phyloP scores from a whole-genome alignment of 164 flowering plant genomes.

The Aristolochia fimbriata region DNA sequence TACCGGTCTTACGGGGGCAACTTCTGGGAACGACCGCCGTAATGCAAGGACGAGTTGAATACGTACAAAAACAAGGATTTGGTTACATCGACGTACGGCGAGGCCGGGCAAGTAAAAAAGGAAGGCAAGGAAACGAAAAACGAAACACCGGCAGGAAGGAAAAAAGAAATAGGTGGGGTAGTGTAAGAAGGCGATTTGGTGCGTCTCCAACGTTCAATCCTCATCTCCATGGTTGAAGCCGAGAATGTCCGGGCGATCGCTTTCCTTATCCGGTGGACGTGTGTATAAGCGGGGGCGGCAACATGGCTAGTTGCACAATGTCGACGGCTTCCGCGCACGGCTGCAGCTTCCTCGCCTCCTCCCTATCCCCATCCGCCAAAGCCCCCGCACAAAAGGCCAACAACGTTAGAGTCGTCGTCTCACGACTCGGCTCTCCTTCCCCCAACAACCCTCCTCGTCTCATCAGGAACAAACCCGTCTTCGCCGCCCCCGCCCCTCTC shows the following conservation, averaged over 20 bases:
- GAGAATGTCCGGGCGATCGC: slow-evolving; percentile 3
- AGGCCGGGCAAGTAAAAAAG: too few species aligned
- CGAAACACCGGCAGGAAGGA: too few species aligned
- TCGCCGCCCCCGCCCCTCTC: slow-evolving; percentile 22
- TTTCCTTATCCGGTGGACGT: slow-evolving; percentile 5
- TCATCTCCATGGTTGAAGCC: slow-evolving; percentile 5
- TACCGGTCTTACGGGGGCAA: too few species aligned
- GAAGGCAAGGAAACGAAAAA: too few species aligned
- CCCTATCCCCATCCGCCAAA: not conserved
- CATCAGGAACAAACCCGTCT: slow-evolving; percentile 19
- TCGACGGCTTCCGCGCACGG: slow-evolving; percentile 8
- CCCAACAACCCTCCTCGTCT: slow-evolving; percentile 11
- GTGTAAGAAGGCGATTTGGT: not conserved
- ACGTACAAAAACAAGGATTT: too few species aligned
- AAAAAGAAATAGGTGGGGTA: too few species aligned
- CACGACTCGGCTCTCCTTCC: slow-evolving; percentile 8
- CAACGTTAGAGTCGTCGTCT: not conserved
- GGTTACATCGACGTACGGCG: too few species aligned
- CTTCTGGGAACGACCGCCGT: too few species aligned
- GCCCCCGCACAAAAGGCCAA: not conserved
- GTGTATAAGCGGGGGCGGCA: slow-evolving; percentile 1
- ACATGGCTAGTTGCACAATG: slow-evolving; percentile 6
- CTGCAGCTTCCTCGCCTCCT: slow-evolving; percentile 6
- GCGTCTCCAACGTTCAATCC: slow-evolving; percentile 6
- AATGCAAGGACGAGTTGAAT: too few species aligned